phyloP scores from a whole-genome alignment of 768 basidiomycete species.

The Mycena sanguinolenta region DNA sequence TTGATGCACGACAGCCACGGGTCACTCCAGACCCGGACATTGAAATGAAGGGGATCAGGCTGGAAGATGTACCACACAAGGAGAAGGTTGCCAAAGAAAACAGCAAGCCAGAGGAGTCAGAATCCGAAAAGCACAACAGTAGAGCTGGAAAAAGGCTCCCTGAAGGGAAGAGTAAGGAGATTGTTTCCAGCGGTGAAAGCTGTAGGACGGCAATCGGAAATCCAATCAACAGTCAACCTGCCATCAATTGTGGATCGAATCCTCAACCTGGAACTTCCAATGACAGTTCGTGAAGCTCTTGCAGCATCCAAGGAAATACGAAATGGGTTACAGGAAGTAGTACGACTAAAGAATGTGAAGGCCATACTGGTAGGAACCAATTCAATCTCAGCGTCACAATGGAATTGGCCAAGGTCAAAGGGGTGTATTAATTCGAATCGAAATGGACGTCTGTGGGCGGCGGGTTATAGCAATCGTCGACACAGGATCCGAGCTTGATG shows the following conservation, averaged over 20 bases:
- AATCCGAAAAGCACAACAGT: too few species aligned
- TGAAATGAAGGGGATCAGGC: too few species aligned
- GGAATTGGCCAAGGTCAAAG: background rate
- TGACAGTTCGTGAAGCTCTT: background rate
- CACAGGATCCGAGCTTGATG: background rate
- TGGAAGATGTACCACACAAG: too few species aligned
- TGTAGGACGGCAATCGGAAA: background rate
- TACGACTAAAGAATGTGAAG: background rate
- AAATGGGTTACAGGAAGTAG: background rate
- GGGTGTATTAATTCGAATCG: conserved; percentile 33
- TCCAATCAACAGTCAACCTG: background rate
- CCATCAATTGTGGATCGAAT: background rate
- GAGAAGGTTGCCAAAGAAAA: background rate
- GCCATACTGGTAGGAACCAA: background rate
- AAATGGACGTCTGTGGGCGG: conserved; percentile 25
- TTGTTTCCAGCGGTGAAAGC: too few species aligned
- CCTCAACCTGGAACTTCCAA: background rate
- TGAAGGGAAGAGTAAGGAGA: too few species aligned
- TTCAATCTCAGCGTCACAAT: background rate
- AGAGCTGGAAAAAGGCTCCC: too few species aligned
- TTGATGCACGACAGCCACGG: too few species aligned
- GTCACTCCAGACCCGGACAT: too few species aligned
- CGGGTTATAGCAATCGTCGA: conserved; percentile 37
- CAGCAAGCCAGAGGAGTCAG: background rate
- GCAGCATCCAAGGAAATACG: background rate